Percentiles rank a stretch among this genome's conserved stretches.
phyloP scores from a whole-genome alignment of 352 stramenopile species.

The Globisporangium yorkense region DNA sequence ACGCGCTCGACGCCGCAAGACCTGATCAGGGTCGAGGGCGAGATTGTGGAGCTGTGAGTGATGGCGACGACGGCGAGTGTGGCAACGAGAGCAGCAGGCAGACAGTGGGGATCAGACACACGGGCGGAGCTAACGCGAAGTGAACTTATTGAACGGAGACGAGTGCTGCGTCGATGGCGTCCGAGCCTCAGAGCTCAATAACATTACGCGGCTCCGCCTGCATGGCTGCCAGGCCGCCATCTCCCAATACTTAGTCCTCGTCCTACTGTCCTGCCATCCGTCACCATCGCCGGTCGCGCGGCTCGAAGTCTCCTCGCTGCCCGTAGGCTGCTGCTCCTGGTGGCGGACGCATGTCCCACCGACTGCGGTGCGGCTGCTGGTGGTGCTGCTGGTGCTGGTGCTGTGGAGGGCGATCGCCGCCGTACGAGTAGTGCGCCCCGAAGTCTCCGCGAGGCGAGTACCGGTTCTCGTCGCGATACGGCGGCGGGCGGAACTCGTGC shows the following conservation, averaged over 20 bases:
- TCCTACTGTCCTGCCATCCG: not conserved
- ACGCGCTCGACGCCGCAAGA: constrained; percentile 33
- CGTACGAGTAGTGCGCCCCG: not conserved
- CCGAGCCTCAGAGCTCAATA: no score
- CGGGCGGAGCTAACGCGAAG: no score
- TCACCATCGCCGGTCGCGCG: constrained; percentile 8
- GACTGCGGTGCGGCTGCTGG: not conserved
- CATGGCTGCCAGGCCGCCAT: no score
- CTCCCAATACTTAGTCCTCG: not conserved
- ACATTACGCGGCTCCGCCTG: no score
- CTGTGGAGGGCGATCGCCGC: not conserved
- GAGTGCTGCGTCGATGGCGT: no score
- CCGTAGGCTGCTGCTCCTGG: not conserved
- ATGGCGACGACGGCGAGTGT: not conserved
- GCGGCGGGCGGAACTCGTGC: constrained; percentile 14
- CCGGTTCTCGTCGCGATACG: not conserved
- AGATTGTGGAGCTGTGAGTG: constrained; percentile 52
- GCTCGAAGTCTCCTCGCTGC: not conserved
- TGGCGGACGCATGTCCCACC: constrained; percentile 9
- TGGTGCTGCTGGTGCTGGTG: not conserved
- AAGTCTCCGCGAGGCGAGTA: constrained; percentile 11
- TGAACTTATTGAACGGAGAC: no score
- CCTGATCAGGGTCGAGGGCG: constrained; percentile 45
- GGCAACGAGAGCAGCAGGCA: no score
- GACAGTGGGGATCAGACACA: no score